phyloP scores from a whole-genome alignment of 371 early-diverging fungal genomes.

The Mucor ambiguus region DNA sequence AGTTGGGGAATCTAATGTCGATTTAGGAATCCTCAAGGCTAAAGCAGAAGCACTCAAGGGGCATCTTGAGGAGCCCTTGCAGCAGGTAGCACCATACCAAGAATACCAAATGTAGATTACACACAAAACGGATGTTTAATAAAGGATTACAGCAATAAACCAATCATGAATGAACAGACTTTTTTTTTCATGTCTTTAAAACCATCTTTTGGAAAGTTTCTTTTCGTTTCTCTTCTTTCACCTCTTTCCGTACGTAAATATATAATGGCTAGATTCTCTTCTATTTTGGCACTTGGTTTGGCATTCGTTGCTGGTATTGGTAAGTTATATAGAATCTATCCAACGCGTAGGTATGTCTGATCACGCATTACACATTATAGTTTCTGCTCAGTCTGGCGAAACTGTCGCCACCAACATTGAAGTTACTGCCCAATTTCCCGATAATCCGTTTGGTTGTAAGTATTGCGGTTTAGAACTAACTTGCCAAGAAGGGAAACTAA shows the following conservation, averaged over 20 bases:
- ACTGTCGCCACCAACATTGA: conserved; percentile 31
- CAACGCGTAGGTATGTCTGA: neutral
- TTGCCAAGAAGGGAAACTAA: neutral
- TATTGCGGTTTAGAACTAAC: neutral
- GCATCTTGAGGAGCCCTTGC: conserved; percentile 64
- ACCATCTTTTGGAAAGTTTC: neutral
- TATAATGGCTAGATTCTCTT: conserved; percentile 26
- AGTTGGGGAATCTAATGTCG: conserved; percentile 61
- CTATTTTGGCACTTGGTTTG: conserved; percentile 27
- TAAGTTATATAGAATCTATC: neutral
- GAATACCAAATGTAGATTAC: conserved; percentile 5
- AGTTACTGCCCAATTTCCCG: conserved; percentile 48
- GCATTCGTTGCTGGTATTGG: conserved; percentile 22
- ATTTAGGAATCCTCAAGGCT: conserved; percentile 70
- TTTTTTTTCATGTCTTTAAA: conserved; percentile 4
- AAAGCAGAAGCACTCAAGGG: conserved; percentile 65
- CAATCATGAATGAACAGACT: conserved; percentile 15
- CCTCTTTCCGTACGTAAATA: conserved; percentile 13
- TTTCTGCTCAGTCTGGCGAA: conserved; percentile 19
- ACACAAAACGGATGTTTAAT: neutral
- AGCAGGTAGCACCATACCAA: conserved; percentile 51
- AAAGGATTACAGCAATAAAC: neutral
- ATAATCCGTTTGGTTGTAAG: conserved; percentile 54
- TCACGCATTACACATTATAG: neutral
- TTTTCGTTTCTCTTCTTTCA: conserved; percentile 16